phyloP scores from a whole-genome alignment of 345 rosid genomes.

The Hypericum perforatum region DNA sequence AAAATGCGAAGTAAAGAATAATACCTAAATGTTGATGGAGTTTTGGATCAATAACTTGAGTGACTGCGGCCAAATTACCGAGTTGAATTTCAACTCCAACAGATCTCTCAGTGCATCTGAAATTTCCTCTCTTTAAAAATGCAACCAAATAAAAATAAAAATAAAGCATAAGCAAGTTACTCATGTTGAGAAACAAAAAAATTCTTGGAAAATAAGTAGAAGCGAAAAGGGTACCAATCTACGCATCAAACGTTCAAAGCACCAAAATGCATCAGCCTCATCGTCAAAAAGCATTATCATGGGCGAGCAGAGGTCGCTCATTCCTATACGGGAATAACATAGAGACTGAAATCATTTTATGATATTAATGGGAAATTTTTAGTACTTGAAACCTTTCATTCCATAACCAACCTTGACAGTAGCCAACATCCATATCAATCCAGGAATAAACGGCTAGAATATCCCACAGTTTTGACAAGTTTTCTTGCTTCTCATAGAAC shows the following conservation, averaged over 20 bases:
- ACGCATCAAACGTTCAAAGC: constrained; percentile 94
- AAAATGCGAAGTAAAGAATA: constrained; percentile 3
- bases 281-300: constrained; percentile 90
- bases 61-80: constrained; percentile 67
- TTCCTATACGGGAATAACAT: constrained; percentile 38
- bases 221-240: constrained; percentile 56
- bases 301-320: constrained; percentile 99
- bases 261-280: constrained; percentile 98
- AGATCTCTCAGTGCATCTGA: constrained; percentile 78
- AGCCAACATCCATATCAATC: constrained; percentile 89
- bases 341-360: background rate
- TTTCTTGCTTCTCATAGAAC: constrained; percentile 79
- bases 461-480: constrained; percentile 94
- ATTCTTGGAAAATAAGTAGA: background rate
- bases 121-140: constrained; percentile 80
- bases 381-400: background rate
- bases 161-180: constrained; percentile 19
- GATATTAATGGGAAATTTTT: background rate
- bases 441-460: constrained; percentile 91
- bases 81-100: constrained; percentile 95
- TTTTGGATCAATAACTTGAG: constrained; percentile 89
- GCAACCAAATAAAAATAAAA: constrained; percentile 19
- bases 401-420: constrained; percentile 71
- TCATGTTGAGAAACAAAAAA: constrained; percentile 5
- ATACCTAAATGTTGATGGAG: constrained; percentile 98